Percentiles rank a stretch among this genome's conserved stretches.
These are phyloP conservation scores for Cystobasidium pallidum DNA, from an alignment of 1,284 basidiomycete genomes.

Conservation along the genomic window DNA sequence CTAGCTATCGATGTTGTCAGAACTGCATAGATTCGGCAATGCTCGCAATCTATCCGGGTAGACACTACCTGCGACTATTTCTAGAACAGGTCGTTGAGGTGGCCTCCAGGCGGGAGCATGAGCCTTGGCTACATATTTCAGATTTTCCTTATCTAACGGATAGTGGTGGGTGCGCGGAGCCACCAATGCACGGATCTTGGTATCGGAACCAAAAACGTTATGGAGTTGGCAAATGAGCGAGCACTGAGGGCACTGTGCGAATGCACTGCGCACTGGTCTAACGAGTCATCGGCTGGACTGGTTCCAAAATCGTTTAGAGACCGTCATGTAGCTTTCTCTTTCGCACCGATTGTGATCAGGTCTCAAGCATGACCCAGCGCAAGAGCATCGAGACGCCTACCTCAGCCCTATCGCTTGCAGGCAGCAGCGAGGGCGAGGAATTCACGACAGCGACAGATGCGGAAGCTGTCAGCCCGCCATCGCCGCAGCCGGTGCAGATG, in stretches of 20 bases:
- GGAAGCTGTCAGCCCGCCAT: neutral
- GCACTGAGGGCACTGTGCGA: neutral
- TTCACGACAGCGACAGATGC: conserved; percentile 11
- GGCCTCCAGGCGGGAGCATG: too few species aligned
- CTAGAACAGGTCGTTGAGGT: too few species aligned
- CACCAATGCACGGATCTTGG: neutral
- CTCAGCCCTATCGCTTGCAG: conserved; percentile 33
- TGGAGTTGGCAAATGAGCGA: too few species aligned
- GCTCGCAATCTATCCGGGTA: too few species aligned
- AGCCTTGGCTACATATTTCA: too few species aligned
- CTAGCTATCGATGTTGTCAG: conserved; percentile 20
- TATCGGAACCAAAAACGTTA: too few species aligned
- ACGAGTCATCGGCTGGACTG: neutral
- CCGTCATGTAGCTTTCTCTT: conserved; percentile 6
- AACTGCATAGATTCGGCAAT: neutral
- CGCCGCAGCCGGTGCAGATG: neutral
- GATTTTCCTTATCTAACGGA: too few species aligned
- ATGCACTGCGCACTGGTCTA: neutral
- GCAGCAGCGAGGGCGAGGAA: conserved; percentile 32
- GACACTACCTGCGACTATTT: too few species aligned
- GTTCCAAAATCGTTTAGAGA: too few species aligned
- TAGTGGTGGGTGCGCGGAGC: too few species aligned
- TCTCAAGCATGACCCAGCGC: conserved; percentile 1
- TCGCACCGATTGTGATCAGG: neutral
- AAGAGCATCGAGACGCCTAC: conserved; percentile 3